Evolutionary conservation across 2,329 filamentous ascomycete genomes (phyloP), one percentile per base, ranked within the genome.

Genomic region (Trichoderma breve): DNA sequence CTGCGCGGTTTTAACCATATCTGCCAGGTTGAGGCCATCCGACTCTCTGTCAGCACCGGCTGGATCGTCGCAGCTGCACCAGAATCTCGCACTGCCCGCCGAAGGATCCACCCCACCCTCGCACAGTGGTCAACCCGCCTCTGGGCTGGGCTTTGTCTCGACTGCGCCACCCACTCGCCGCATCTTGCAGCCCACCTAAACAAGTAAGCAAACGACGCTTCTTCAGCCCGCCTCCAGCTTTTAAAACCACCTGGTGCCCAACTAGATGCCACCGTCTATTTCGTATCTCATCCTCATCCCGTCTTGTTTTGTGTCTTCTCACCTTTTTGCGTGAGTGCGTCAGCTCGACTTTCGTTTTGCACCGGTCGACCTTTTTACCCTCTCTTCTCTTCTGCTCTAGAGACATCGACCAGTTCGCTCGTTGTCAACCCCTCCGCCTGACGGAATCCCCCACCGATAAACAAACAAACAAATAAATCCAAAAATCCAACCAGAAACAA

Each of bases 91-190:
- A 70, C 43, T 63, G 68, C 68, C 68, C 60, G 24, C 68, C 26
- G 15, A 21, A 21, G 65, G 65, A 47, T 53, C 36, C 55, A 62
- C 55, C 43, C 67, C 58, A 39, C 68, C 60, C 57, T 63, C 58
- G 58, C 58, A 53, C 67, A 53, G 47, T 53, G 47, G 28, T 43
- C n/a, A 43, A 55, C 28, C 28, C 30, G 30, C 30, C n/a, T 57
- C 34, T 53, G 47, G 47, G 47, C 47, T 53, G 47, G 47, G 47
- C 47, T 53, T 14, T 53, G 47, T 24, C 14, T 24, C 8, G 11
- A 71, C 71, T 72, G 71, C 71, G 71, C 71, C 71, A 72, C 71
- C 67, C 67, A 64, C 66, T 51, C 68, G 65, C 36, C 65, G 61
- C 71, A 63, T 53, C 60, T 63, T 43, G 64, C 47, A 72, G 61